Percentiles rank a stretch among this genome's conserved stretches.
Conservation (phyloP, 164 flowering plant species). For the Piper longum region DNA sequence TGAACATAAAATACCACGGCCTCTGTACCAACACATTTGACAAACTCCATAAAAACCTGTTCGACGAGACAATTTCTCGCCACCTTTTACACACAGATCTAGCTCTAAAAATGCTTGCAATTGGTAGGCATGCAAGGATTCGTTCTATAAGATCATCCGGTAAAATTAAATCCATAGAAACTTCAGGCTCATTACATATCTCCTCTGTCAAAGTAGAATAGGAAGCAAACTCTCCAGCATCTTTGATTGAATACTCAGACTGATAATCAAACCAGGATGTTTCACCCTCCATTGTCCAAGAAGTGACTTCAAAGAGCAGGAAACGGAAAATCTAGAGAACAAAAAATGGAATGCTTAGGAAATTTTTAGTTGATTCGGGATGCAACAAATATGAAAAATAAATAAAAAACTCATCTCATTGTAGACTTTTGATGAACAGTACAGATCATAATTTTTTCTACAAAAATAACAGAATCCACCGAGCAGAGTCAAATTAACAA, state of each 20-base stretch:
- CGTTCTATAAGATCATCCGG: constrained; percentile 84
- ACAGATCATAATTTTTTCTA: neutral
- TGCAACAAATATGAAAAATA: neutral
- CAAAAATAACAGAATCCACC: neutral
- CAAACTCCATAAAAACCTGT: constrained; percentile 55
- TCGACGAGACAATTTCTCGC: constrained; percentile 62
- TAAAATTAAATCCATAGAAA: constrained; percentile 45
- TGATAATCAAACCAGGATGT: constrained; percentile 16
- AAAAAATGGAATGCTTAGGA: neutral
- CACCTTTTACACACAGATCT: constrained; percentile 81
- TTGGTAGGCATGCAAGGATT: constrained; percentile 60
- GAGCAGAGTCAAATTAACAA: neutral
- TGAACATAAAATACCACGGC: constrained; percentile 98
- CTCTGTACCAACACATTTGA: constrained; percentile 33
- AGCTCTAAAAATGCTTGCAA: constrained; percentile 75
- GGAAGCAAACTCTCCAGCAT: constrained; percentile 24
- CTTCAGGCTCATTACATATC: constrained; percentile 18
- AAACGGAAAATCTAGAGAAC: neutral
- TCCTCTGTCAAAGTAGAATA: constrained; percentile 36
- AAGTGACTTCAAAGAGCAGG: neutral
- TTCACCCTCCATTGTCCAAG: constrained; percentile 18
- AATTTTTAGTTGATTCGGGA: neutral
- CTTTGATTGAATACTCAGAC: constrained; percentile 7
- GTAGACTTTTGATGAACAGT: neutral
- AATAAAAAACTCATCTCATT: neutral